Evolutionary conservation across 2,329 filamentous ascomycete genomes (phyloP), one percentile per base, ranked within the genome.

Genomic region (Diplodia sapinea): DNA sequence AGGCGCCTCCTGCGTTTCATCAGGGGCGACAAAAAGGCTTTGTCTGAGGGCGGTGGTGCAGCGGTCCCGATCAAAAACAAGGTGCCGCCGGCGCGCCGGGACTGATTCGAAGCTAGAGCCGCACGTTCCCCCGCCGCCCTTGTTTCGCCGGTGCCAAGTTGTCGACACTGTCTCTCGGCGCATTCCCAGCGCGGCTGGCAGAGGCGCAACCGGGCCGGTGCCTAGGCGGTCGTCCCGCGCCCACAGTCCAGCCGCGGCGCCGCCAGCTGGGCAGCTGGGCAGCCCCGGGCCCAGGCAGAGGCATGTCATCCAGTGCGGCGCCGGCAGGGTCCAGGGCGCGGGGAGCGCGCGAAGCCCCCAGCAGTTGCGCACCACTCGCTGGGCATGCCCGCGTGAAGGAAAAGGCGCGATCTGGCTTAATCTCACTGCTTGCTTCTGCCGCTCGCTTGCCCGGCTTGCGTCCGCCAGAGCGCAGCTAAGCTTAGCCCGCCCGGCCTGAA

Each of bases 351-450:
- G 26, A 26, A 26, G 57, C 40, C 43, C 57, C 57, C 59, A 47
- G 59, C 59, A 63, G 29, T 63, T 63, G 59, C 23, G 59, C 59
- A 51, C 47, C 40, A 20, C 23, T n/a, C 5, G 26, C 8, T 49
- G 29, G 17, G 13, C 26, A 55, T n/a, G 26, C 29, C 26, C 63
- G 33, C 55, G 63, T 50, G 64, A 57, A 66, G 63, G 51, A 57
- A 57, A 57, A 50, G 52, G 64, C 64, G 64, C 52, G 64, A 66
- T 66, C 64, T 66, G 52, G 64, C 64, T 57, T 66, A 66, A 66
- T 66, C 64, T 66, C 64, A 66, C 57, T 66, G 65, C 40, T 61
- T 67, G 55, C 55, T 61, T 61, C 52, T 66, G 64, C 64, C 64
- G 64, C 64, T 65, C 51, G 50, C 62, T 65, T 54, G 62, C 50